These are phyloP conservation scores for Leptodontidium sp. DNA, from an alignment of 2,329 filamentous ascomycete genomes.

Conservation along the genomic window DNA sequence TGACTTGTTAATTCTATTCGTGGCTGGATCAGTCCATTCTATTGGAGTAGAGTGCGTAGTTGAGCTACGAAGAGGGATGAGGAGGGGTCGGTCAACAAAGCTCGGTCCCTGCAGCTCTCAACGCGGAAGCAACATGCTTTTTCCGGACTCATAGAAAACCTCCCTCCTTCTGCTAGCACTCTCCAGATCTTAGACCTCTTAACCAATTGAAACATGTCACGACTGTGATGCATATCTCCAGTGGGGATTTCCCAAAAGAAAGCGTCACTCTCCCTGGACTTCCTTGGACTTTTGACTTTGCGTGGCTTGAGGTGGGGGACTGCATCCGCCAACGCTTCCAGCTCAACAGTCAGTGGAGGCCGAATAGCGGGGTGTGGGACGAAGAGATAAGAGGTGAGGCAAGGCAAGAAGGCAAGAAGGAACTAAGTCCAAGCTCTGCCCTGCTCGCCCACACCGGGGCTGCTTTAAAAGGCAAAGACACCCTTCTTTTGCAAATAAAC, in stretches of 20 bases:
- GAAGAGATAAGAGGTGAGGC: neutral
- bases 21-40: slow-evolving; percentile 16
- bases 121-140: slow-evolving; percentile 12
- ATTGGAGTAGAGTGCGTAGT: slow-evolving; percentile 13
- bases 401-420: slow-evolving; percentile 3
- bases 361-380: too few species aligned
- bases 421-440: slow-evolving; percentile 10
- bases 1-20: slow-evolving; percentile 10
- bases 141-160: neutral
- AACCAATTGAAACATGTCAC: slow-evolving; percentile 25
- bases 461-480: slow-evolving; percentile 14
- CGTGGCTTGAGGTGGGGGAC: slow-evolving; percentile 2
- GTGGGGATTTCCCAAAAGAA: neutral
- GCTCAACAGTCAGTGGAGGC: neutral
- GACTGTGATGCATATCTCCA: slow-evolving; percentile 18
- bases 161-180: neutral
- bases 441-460: neutral
- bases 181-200: neutral
- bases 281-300: neutral
- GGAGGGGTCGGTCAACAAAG: slow-evolving; percentile 18
- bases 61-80: neutral
- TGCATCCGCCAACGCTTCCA: neutral
- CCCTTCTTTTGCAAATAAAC: neutral
- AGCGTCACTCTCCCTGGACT: neutral
- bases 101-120: slow-evolving; percentile 20